Conservation (phyloP, 176 grass and related monocot genomes). For the Aechmea fasciata region DNA sequence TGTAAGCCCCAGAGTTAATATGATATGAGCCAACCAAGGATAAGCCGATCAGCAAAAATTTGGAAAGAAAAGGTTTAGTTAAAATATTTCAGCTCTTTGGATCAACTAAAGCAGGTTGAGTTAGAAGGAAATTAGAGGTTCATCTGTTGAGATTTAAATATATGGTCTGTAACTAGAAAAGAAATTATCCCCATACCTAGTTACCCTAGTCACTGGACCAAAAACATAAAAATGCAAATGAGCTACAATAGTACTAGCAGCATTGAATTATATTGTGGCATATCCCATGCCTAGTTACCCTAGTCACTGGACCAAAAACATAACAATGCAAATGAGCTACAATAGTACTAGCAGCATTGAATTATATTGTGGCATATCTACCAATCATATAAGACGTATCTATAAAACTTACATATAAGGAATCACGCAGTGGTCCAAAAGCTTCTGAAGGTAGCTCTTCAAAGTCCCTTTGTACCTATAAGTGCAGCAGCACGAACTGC, state of each 20-base stretch:
- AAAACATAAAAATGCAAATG: conserved; percentile 1
- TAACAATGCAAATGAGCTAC: neutral
- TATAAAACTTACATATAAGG: conserved; percentile 66
- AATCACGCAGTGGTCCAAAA: conserved; percentile 73
- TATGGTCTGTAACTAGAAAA: too few relatives aligned
- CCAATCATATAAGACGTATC: too few relatives aligned
- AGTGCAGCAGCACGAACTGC: conserved; percentile 9
- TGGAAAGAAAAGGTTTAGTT: too few relatives aligned
- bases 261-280: too few relatives aligned
- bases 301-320: neutral
- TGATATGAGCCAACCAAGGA: neutral
- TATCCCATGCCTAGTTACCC: neutral
- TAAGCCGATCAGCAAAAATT: too few relatives aligned
- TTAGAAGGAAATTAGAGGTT: too few relatives aligned
- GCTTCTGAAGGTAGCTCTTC: conserved; percentile 90
- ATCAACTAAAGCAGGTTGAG: too few relatives aligned
- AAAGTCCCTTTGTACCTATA: conserved; percentile 96
- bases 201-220: neutral
- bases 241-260: neutral
- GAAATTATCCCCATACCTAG: neutral
- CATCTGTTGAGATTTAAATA: too few relatives aligned
- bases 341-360: neutral
- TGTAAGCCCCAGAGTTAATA: neutral
- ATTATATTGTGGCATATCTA: too few relatives aligned
- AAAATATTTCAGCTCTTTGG: too few relatives aligned